Base-by-base conservation (phyloP, 768 basidiomycete species). In the Mycena indigotica region DNA sequence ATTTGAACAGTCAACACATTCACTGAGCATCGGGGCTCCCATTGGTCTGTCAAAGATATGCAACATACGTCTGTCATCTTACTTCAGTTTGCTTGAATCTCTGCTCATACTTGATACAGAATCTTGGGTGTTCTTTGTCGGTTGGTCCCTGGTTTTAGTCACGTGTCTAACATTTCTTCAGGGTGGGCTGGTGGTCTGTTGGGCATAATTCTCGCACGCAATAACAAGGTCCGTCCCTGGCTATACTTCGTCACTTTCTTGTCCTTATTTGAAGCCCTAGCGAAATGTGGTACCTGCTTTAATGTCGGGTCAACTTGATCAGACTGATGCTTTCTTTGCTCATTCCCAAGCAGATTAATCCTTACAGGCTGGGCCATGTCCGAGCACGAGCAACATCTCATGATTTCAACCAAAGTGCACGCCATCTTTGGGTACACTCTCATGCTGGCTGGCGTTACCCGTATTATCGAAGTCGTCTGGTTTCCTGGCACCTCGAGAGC, bases 311-410 rank as follows among this genome's bases (percentile, higher is more conserved):
- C n/a, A n/a, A n/a, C n/a, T n/a, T n/a, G n/a, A n/a, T n/a, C n/a
- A n/a, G n/a, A n/a, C n/a, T n/a, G n/a, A n/a, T n/a, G n/a, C n/a
- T n/a, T n/a, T n/a, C 29, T 49, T 44, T 23, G 50, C 50, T 59
- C 3, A 25, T 23, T 5, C 41, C 4, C 57, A 15, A 38, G 30
- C 57, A 93, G 89, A 48, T 88, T 95, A 62, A 86, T 93, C 56
- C 77, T 97, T 57, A 97, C 95, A 0, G 95, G 95, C 5, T 96
- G 91, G 87, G 94, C 88, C 0, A 95, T 97, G 91, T 89, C 90
- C 0, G 86, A 91, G 41, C 95, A 97, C 62, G 84, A 84, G 0
- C 95, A 98, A 74, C 85, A 84, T 4, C 78, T 94, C 49, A 87
- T 86, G 84, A 77, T 95, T 35, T 93, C 93, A 1, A 91, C 93